Conservation (phyloP, 2,329 filamentous ascomycete genomes). For the Pestalotiopsis sp. region DNA sequence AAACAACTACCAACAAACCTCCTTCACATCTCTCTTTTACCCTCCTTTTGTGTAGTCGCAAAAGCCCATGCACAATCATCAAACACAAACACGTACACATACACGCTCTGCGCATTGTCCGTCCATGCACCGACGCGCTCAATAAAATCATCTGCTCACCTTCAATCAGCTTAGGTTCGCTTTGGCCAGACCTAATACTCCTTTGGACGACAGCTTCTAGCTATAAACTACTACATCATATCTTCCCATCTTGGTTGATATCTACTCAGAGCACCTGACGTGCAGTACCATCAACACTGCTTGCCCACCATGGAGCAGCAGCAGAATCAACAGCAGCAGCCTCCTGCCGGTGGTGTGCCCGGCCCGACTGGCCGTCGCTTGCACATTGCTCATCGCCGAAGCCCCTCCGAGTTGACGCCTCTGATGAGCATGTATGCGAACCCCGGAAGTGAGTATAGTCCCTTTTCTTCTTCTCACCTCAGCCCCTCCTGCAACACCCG, state of each 20-base stretch:
- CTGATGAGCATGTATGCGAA: conserved; percentile 89
- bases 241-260: conserved; percentile 12
- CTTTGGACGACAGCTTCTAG: not conserved
- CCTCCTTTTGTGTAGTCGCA: conserved; percentile 41
- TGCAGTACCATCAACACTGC: conserved; percentile 40
- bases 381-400: conserved; percentile 96
- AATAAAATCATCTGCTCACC: conserved; percentile 20
- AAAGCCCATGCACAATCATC: conserved; percentile 35
- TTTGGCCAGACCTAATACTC: not conserved
- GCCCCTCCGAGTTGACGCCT: conserved; percentile 94
- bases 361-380: conserved; percentile 86
- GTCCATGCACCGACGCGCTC: conserved; percentile 20
- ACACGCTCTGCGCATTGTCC: conserved; percentile 23
- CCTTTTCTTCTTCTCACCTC: conserved; percentile 9
- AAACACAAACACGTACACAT: conserved; percentile 12
- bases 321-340: conserved; percentile 47
- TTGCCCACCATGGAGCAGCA: conserved; percentile 38
- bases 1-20: conserved; percentile 35
- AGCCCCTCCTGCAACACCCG: not conserved
- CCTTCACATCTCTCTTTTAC: conserved; percentile 46
- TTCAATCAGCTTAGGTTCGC: conserved; percentile 14
- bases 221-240: not conserved
- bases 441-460: conserved; percentile 60
- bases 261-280: conserved; percentile 49
- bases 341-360: conserved; percentile 58